phyloP scores from a whole-genome alignment of 495 filamentous ascomycete species.

The Chaetomium tenue region DNA sequence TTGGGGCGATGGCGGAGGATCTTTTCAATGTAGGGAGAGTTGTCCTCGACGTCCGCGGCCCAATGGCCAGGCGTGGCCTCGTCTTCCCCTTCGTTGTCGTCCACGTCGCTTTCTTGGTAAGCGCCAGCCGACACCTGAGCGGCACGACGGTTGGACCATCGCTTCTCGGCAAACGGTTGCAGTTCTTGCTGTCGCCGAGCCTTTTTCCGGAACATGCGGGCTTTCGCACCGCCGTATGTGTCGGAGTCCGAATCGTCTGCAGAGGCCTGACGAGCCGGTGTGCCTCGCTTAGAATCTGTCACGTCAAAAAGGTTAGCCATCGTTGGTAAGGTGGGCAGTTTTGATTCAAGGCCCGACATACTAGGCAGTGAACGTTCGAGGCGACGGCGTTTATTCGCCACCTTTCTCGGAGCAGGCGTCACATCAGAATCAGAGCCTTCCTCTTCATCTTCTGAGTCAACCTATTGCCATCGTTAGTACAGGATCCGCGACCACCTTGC shows the following conservation, averaged over 20 bases:
- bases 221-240: slow-evolving; percentile 71
- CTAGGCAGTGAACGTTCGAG: slow-evolving; percentile 51
- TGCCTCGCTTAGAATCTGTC: slow-evolving; percentile 65
- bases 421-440: slow-evolving; percentile 71
- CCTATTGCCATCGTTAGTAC: slow-evolving; percentile 44
- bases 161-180: slow-evolving; percentile 65
- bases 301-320: slow-evolving; percentile 30
- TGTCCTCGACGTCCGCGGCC: slow-evolving; percentile 62
- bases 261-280: slow-evolving; percentile 58
- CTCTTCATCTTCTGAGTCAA: slow-evolving; percentile 71
- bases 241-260: slow-evolving; percentile 66
- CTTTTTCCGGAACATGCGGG: slow-evolving; percentile 66
- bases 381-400: slow-evolving; percentile 51
- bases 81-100: slow-evolving; percentile 63
- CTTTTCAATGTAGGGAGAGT: slow-evolving; percentile 78
- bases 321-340: background rate
- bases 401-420: slow-evolving; percentile 48
- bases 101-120: slow-evolving; percentile 80
- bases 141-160: slow-evolving; percentile 87
- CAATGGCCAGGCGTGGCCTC: slow-evolving; percentile 61
- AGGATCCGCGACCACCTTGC: background rate
- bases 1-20: slow-evolving; percentile 81
- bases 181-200: slow-evolving; percentile 62
- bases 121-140: slow-evolving; percentile 82
- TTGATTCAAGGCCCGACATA: slow-evolving; percentile 33